These are phyloP conservation scores for Suillus weaverae DNA, from an alignment of 768 basidiomycete genomes.

Conservation along the genomic window DNA sequence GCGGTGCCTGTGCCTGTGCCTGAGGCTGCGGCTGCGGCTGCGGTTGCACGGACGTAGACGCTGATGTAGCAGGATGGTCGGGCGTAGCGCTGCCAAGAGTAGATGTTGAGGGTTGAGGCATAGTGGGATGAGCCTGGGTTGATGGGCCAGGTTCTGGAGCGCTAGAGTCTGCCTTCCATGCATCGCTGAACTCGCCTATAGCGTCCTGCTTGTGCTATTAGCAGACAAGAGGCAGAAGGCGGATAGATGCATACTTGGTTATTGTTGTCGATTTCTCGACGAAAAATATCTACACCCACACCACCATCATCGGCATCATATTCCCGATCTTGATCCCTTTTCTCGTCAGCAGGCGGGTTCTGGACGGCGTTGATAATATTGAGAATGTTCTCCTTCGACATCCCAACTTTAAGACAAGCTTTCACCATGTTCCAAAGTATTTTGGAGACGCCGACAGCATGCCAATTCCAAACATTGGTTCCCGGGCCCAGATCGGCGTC, in stretches of 20 bases:
- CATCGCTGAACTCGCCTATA: conserved; percentile 55
- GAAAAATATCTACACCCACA: conserved; percentile 28
- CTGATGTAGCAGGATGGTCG: conserved; percentile 24
- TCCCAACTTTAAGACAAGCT: conserved; percentile 55
- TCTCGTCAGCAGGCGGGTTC: conserved; percentile 36
- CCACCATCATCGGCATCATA: conserved; percentile 34
- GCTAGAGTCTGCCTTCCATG: conserved; percentile 62
- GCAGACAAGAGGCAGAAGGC: conserved; percentile 5
- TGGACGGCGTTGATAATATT: conserved; percentile 60
- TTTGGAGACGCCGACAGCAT: conserved; percentile 67
- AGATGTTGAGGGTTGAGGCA: conserved; percentile 8
- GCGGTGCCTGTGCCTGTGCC: conserved; percentile 27
- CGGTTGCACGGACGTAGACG: conserved; percentile 15
- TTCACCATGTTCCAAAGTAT: conserved; percentile 74
- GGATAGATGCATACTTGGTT: conserved; percentile 26
- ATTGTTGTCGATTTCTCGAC: conserved; percentile 23
- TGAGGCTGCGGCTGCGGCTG: conserved; percentile 20
- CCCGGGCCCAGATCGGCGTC: conserved; percentile 60
- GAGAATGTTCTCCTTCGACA: conserved; percentile 62
- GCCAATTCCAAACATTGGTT: conserved; percentile 73
- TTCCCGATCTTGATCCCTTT: conserved; percentile 35
- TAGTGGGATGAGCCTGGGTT: conserved; percentile 14
- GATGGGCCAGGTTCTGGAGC: conserved; percentile 32
- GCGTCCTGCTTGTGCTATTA: conserved; percentile 35
- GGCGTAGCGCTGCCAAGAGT: conserved; percentile 10